Conservation (phyloP, 192 early-diverging fungal genomes). For the Rhizophagus sp. region DNA sequence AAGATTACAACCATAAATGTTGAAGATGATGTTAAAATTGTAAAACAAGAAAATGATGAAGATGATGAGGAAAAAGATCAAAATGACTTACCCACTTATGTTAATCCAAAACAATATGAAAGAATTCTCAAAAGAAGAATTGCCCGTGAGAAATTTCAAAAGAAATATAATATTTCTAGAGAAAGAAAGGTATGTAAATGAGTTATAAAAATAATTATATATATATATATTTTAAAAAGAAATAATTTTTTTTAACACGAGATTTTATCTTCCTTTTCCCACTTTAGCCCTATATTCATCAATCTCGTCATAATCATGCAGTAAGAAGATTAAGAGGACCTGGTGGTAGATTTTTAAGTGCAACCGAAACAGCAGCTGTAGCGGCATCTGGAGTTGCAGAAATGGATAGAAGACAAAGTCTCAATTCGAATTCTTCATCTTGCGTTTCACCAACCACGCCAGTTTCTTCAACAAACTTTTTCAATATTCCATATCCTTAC, state of each 20-base stretch:
- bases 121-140: constrained; percentile 93
- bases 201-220: not conserved
- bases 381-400: not conserved
- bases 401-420: not conserved
- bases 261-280: no score
- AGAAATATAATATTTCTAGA: constrained; percentile 51
- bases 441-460: not conserved
- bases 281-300: constrained; percentile 86
- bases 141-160: constrained; percentile 79
- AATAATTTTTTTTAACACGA: no score
- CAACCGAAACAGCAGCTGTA: constrained; percentile 32
- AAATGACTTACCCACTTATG: not conserved
- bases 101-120: constrained; percentile 67
- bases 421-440: not conserved
- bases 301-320: constrained; percentile 95
- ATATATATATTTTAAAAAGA: no score
- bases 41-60: not conserved
- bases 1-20: not conserved
- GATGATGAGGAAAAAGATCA: not conserved
- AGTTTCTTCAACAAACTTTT: not conserved
- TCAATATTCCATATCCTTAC: not conserved
- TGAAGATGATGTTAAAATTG: not conserved
- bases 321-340: constrained; percentile 96
- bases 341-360: constrained; percentile 89
- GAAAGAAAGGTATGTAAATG: constrained; percentile 18